Conservation (phyloP, 352 stramenopile species). For the Aphanomyces euteiches region DNA sequence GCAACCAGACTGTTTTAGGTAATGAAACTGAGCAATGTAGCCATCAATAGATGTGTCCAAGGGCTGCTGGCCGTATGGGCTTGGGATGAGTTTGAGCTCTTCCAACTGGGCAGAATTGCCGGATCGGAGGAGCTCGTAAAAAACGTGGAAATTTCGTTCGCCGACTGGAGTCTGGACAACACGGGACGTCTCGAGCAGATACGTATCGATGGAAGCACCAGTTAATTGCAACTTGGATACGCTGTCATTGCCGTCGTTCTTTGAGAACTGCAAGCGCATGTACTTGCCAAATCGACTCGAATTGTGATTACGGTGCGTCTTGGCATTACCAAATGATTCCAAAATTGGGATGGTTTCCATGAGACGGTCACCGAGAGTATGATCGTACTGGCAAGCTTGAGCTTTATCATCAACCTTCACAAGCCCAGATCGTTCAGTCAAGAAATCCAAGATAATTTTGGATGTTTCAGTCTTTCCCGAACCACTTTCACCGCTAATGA, state of each 20-base stretch:
- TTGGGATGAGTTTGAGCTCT: conserved; percentile 38
- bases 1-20: conserved; percentile 53
- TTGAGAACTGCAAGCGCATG: conserved; percentile 87
- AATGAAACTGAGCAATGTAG: conserved; percentile 33
- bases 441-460: conserved; percentile 94
- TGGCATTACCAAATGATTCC: conserved; percentile 86
- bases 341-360: conserved; percentile 88
- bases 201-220: conserved; percentile 87
- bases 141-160: conserved; percentile 84
- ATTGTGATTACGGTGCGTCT: conserved; percentile 85
- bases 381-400: conserved; percentile 44
- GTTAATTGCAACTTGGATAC: conserved; percentile 64
- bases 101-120: conserved; percentile 63
- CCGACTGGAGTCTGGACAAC: conserved; percentile 78
- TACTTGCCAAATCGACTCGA: conserved; percentile 90
- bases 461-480: conserved; percentile 94
- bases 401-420: conserved; percentile 33
- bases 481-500: conserved; percentile 81
- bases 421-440: conserved; percentile 49
- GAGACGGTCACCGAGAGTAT: conserved; percentile 56
- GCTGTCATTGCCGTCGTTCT: conserved; percentile 37
- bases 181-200: conserved; percentile 93
- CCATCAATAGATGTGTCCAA: conserved; percentile 34
- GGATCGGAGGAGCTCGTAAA: conserved; percentile 81
- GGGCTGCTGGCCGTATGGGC: conserved; percentile 40